These are phyloP conservation scores for Dactylis glomerata DNA, from an alignment of 176 grass and related monocot species.

Conservation along the genomic window DNA sequence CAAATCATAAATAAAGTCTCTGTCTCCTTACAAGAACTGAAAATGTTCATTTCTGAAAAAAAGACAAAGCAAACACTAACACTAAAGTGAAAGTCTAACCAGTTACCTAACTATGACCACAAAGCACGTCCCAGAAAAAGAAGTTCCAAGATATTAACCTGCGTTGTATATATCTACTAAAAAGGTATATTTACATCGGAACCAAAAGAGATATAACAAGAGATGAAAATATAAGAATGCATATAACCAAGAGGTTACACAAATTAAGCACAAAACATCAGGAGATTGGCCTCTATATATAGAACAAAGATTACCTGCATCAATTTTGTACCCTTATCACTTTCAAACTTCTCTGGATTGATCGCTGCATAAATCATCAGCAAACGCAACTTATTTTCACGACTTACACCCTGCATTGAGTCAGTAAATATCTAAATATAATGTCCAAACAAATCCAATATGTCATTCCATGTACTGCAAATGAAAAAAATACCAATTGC, in stretches of 20 bases:
- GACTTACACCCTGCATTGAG: conserved; percentile 69
- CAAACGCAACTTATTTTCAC: conserved; percentile 87
- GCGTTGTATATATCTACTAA: not conserved
- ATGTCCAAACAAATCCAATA: not conserved
- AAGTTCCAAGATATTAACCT: not conserved
- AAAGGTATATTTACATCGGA: conserved; percentile 1
- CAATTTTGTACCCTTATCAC: conserved; percentile 72
- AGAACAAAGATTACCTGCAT: conserved; percentile 64
- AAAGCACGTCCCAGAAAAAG: not conserved
- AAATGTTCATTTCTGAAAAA: not conserved
- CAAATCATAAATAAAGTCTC: not conserved
- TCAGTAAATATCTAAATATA: conserved; percentile 42
- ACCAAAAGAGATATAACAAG: not conserved
- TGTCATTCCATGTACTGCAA: conserved; percentile 24
- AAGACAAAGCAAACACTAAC: not conserved
- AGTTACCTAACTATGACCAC: not conserved
- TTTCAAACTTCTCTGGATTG: conserved; percentile 86
- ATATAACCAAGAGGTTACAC: not conserved
- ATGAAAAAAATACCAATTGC: conserved; percentile 55
- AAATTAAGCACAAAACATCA: not conserved
- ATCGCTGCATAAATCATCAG: conserved; percentile 92
- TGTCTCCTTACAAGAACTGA: not conserved
- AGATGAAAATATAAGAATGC: not conserved
- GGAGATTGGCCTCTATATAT: not conserved
- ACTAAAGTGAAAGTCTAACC: not conserved